Evolutionary conservation across 257 asterid species (phyloP).

Genomic region (Solanum corneliomulleri): DNA sequence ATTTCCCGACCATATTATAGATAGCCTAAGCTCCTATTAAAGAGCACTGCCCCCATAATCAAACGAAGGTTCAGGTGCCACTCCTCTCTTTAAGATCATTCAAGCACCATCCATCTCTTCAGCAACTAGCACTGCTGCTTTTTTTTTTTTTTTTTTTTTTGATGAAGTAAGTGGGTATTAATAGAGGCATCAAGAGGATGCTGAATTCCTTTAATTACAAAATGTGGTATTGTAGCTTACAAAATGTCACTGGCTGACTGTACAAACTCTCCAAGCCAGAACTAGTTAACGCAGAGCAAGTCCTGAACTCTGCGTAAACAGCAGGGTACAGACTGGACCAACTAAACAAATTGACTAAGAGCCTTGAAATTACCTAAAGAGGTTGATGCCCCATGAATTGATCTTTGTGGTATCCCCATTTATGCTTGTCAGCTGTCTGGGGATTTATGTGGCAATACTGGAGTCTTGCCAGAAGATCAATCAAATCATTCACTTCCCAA

Average conservation of each 20-base stretch:
- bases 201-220: not conserved
- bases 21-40: not conserved
- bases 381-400: not conserved
- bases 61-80: not conserved
- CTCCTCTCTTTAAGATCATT: not conserved
- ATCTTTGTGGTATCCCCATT: not conserved
- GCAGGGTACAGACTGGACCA: not conserved
- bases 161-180: not conserved
- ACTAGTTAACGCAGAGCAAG: not conserved
- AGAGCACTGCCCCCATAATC: not conserved
- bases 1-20: not conserved
- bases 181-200: not conserved
- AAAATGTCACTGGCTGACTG: not conserved
- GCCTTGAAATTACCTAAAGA: not conserved
- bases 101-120: not conserved
- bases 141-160: too few relatives aligned
- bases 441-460: not conserved
- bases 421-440: not conserved
- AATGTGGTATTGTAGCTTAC: not conserved
- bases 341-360: not conserved
- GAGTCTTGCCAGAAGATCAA: not conserved
- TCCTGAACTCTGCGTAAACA: not conserved
- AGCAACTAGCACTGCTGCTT: not conserved
- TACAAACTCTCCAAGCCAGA: not conserved
- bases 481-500: not conserved